Base-by-base conservation (phyloP, 1,139 yeast species). In the Candida labiduridarum region DNA sequence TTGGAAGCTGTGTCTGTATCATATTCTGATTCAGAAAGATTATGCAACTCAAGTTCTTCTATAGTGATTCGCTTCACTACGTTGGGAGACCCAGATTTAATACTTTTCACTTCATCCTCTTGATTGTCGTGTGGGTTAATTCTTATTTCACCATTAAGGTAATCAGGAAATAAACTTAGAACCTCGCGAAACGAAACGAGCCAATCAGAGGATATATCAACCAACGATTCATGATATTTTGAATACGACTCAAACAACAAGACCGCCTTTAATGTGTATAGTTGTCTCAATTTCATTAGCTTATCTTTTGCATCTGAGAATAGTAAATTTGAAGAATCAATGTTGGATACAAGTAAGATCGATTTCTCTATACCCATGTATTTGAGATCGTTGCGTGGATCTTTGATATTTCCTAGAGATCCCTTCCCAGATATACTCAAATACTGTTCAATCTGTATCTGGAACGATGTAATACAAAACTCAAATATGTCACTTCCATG, bases 201-300 rank as follows among this genome's bases (percentile, higher is more conserved):
- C 81, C 81, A 76, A 41, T 74, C 78, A 2, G 74, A 72, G 10
- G 77, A 67, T 30, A 75, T 71, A 3, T 67, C 78, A 2, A 74
- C 76, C 43, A 76, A 59, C 0, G 80, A 57, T 53, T 75, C 79
- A 49, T 73, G 78, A 54, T 66, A 76, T 51, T 67, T 70, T 2
- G 65, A 57, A 53, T 71, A 73, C 16, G 65, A 56, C 45, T 70
- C 74, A 55, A 76, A 76, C 16, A 72, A 56, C 1, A 71, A 53
- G 1, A 61, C 50, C 1, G 74, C 76, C 48, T 70, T 74, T 27
- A 62, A 61, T 42, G 63, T 67, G 53, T 69, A 64, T 22, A 76
- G 60, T 27, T 70, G 69, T 29, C 81, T 56, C 29, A 74, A 55
- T 19, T 60, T 56, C 46, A 72, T 58, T 47, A 64, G 68, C 51